Percentiles rank a stretch among this genome's conserved stretches.
These are phyloP conservation scores for Lentinula raphanica DNA, from an alignment of 768 basidiomycete species.

Conservation along the genomic window DNA sequence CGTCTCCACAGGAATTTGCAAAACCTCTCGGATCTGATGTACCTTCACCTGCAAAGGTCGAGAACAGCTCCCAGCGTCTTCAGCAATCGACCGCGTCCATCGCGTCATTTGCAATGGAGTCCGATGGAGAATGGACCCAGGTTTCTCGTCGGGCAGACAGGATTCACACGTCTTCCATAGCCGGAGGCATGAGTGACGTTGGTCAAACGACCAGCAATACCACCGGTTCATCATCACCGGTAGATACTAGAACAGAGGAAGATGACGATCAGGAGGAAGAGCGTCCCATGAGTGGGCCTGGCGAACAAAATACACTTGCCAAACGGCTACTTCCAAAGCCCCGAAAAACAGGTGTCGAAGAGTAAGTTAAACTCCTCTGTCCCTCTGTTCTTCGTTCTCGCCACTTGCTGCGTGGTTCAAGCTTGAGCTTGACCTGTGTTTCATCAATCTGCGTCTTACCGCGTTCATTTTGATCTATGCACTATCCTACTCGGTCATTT, in stretches of 20 bases:
- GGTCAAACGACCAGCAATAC: conserved; percentile 1
- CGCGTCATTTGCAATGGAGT: conserved; percentile 3
- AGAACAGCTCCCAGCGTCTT: not conserved
- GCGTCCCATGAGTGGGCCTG: not conserved
- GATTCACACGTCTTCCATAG: not conserved
- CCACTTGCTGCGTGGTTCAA: not conserved
- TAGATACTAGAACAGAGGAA: conserved; percentile 5
- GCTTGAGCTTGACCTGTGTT: not conserved
- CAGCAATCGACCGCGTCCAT: conserved; percentile 3
- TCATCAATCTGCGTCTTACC: not conserved
- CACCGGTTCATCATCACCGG: conserved; percentile 5
- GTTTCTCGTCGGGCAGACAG: not conserved
- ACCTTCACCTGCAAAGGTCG: not conserved
- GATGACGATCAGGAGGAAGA: conserved; percentile 20
- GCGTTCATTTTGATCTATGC: not conserved
- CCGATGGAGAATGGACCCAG: conserved; percentile 6
- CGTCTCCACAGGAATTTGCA: not conserved
- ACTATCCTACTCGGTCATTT: not conserved
- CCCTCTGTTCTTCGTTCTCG: not conserved
- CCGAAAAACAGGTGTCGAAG: conserved; percentile 62
- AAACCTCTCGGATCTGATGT: not conserved
- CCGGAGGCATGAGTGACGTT: not conserved
- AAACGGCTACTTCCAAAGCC: conserved; percentile 64
- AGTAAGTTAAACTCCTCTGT: conserved; percentile 38
- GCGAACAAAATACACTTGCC: conserved; percentile 35